phyloP scores from a whole-genome alignment of 306 rosid species.

The Rosa rugosa region DNA sequence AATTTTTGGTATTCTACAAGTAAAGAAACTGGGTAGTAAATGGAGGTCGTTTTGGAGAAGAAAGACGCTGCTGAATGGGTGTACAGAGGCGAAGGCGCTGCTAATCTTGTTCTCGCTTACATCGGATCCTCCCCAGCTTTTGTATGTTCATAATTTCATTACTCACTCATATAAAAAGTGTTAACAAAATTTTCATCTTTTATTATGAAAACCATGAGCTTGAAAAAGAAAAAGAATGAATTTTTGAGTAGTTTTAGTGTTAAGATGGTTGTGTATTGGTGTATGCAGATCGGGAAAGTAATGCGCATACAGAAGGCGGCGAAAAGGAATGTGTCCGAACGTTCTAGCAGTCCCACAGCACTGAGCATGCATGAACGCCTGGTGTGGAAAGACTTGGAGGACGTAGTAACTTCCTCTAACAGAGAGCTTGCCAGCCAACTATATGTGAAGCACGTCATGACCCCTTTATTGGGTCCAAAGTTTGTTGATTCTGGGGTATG shows the following conservation, averaged over 20 bases:
- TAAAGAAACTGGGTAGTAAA: constrained; percentile 10
- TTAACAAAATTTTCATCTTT: not conserved
- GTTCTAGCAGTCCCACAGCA: constrained; percentile 41
- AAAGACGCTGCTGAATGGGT: constrained; percentile 68
- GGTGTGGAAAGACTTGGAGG: constrained; percentile 66
- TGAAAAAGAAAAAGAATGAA: not conserved
- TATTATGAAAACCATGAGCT: not conserved
- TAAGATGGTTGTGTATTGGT: not conserved
- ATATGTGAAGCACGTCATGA: constrained; percentile 63
- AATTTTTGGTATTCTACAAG: too few relatives aligned
- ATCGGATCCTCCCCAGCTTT: constrained; percentile 61
- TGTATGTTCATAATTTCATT: constrained; percentile 33
- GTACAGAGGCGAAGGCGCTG: constrained; percentile 98
- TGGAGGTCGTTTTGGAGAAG: constrained; percentile 49
- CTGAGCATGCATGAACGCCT: constrained; percentile 54
- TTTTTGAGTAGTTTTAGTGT: not conserved
- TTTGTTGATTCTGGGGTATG: constrained; percentile 82
- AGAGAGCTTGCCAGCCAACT: constrained; percentile 50
- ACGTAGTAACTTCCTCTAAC: constrained; percentile 47
- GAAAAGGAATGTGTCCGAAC: constrained; percentile 30
- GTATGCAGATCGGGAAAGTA: constrained; percentile 74
- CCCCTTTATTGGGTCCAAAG: constrained; percentile 76
- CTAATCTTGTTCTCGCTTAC: constrained; percentile 80
- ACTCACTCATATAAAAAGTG: too few relatives aligned
- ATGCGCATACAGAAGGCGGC: constrained; percentile 69